Base-by-base conservation (phyloP, 2,329 filamentous ascomycete species). In the Penicillium sp. region DNA sequence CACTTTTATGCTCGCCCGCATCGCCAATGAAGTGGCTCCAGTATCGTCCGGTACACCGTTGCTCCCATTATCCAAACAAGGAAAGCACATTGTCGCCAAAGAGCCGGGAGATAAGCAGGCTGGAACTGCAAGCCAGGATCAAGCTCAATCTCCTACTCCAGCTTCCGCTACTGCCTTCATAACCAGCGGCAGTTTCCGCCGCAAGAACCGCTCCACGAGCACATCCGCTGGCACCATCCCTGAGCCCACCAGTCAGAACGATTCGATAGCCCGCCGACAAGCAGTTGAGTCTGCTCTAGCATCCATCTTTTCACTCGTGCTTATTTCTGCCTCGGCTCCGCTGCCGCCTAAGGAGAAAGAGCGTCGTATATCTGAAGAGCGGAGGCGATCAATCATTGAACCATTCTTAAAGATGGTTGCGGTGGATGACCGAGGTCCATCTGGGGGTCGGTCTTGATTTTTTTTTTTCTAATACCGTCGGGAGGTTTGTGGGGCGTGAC, bases 1-100 rank as follows among this genome's bases (percentile, higher is more conserved):
- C 17, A 91, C 89, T 0, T 87, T 90, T 9, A 93, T 92, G 75
- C 81, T 97, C 12, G 81, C 81, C 23, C 80, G 82, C 12, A 80
- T 89, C 38, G 76, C 81, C 29, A 78, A 78, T 35, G 85, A 88
- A 66, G 73, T 87, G 7, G 76, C 76, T 2, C 78, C 80, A 0
- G 69, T 78, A 29, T 68, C 70, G 7, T 59, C 64, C 2, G 51
- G 65, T 8, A 29, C 57, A 33, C 50, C 58, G 15, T 31, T 54
- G 15, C 23, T 10, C 25, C 9, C 46, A 12, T 27, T 50, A 10
- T 27, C 50, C 27, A 63, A 59, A 10, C 19, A 41, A 10, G 46
- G 50, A 41, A 60, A 52, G 4, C 35, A 43, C 21, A 50, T 54
- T 17, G 53, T 55, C 6, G 27, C 64, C 2, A 45, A 54, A 1